phyloP scores from a whole-genome alignment of 1,139 yeast genomes.

The Suhomyces atakaporum region DNA sequence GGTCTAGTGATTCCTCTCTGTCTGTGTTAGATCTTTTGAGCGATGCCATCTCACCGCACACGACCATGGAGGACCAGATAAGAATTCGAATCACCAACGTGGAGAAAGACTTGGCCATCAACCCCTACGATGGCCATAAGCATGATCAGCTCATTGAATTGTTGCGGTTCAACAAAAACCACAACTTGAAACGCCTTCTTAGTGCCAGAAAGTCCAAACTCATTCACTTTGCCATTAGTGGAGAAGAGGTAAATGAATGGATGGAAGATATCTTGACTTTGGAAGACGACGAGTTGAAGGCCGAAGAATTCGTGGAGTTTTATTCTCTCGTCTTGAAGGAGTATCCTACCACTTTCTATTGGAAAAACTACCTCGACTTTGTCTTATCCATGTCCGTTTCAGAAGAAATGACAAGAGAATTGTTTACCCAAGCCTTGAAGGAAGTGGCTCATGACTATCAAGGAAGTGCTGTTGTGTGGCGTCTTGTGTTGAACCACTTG shows the following conservation, averaged over 20 bases:
- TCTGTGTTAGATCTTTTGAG: no score
- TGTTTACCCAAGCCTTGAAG: slow-evolving; percentile 25
- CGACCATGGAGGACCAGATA: slow-evolving; percentile 2
- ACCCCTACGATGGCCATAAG: slow-evolving; percentile 18
- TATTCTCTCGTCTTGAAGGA: slow-evolving; percentile 17
- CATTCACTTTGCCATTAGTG: slow-evolving; percentile 22
- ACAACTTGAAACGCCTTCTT: slow-evolving; percentile 2
- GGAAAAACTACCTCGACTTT: slow-evolving; percentile 18
- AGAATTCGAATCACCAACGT: neutral
- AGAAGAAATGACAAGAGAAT: slow-evolving; percentile 4
- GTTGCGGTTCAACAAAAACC: slow-evolving; percentile 4
- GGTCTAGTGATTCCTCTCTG: no score
- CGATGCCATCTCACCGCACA: neutral
- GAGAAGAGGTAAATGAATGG: slow-evolving; percentile 30
- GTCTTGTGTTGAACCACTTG: slow-evolving; percentile 19
- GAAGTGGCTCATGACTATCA: slow-evolving; percentile 37
- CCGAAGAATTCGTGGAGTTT: slow-evolving; percentile 19
- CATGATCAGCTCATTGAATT: slow-evolving; percentile 20
- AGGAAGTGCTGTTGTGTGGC: slow-evolving; percentile 41
- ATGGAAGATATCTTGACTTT: slow-evolving; percentile 25
- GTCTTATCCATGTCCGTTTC: slow-evolving; percentile 5
- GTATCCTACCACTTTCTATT: slow-evolving; percentile 18
- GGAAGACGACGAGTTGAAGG: slow-evolving; percentile 15
- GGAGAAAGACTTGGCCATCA: slow-evolving; percentile 7
- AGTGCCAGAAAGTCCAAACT: slow-evolving; percentile 18